A percentile compares a stretch with the other conserved stretches of the same genome.
Evolutionary conservation across 257 asterid species (phyloP).

Genomic region (Thymus quinquecostatus): DNA sequence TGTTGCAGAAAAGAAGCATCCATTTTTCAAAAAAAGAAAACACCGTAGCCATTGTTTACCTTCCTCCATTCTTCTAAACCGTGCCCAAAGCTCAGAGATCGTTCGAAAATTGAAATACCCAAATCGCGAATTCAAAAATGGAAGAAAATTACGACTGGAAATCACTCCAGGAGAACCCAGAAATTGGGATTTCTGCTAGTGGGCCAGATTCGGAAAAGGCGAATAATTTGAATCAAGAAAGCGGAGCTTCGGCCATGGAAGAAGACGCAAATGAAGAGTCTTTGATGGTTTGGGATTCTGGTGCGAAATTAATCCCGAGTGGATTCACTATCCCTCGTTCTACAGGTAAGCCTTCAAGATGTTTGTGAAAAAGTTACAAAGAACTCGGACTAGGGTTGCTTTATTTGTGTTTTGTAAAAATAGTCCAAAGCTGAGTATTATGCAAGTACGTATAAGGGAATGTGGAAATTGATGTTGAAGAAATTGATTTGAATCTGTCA

Average conservation of each 20-base stretch:
- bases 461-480: background rate
- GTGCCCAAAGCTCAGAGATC: slow-evolving; percentile 20
- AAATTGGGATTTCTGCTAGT: slow-evolving; percentile 32
- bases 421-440: background rate
- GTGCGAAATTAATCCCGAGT: slow-evolving; percentile 57
- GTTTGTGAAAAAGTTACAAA: background rate
- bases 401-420: background rate
- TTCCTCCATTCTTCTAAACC: background rate
- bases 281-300: slow-evolving; percentile 74
- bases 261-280: slow-evolving; percentile 58
- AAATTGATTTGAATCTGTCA: background rate
- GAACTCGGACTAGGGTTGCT: slow-evolving; percentile 15
- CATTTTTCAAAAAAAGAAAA: background rate
- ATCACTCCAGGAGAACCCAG: slow-evolving; percentile 40
- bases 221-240: slow-evolving; percentile 49
- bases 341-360: slow-evolving; percentile 50
- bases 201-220: slow-evolving; percentile 36
- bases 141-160: slow-evolving; percentile 38
- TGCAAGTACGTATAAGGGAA: background rate
- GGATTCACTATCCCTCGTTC: slow-evolving; percentile 60
- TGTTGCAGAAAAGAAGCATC: slow-evolving; percentile 13
- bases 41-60: background rate
- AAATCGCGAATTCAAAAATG: slow-evolving; percentile 37
- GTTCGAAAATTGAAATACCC: slow-evolving; percentile 13
- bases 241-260: slow-evolving; percentile 51